These are phyloP conservation scores for Clavispora vitiphila DNA, from an alignment of 805 yeast species.

Conservation along the genomic window DNA sequence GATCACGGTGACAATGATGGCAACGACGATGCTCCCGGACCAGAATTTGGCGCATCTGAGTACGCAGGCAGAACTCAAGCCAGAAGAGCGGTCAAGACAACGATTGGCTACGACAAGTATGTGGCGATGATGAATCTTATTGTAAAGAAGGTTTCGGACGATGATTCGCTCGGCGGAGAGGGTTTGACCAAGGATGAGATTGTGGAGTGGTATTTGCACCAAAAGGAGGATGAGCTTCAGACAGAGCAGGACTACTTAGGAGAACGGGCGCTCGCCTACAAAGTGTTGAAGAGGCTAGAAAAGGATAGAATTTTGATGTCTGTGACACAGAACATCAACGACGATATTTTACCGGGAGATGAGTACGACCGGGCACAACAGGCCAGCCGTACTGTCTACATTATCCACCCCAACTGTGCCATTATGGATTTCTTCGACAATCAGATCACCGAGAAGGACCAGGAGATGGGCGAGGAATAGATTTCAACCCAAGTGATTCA, in stretches of 20 bases:
- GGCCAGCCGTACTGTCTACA: conserved; percentile 28
- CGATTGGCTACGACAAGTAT: conserved; percentile 80
- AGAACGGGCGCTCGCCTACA: conserved; percentile 67
- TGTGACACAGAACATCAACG: conserved; percentile 32
- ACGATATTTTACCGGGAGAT: conserved; percentile 17
- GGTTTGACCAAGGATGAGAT: conserved; percentile 68
- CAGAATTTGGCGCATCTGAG: conserved; percentile 1
- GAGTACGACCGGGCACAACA: conserved; percentile 7
- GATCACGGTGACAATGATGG: conserved; percentile 16
- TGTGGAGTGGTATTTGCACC: conserved; percentile 75
- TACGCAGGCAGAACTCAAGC: neutral
- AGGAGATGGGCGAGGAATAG: conserved; percentile 2
- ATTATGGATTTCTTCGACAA: conserved; percentile 58
- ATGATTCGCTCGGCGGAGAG: conserved; percentile 41
- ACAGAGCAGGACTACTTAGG: conserved; percentile 65
- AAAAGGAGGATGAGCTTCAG: conserved; percentile 64
- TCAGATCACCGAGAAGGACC: conserved; percentile 9
- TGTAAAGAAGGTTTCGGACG: conserved; percentile 58
- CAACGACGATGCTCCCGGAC: conserved; percentile 4
- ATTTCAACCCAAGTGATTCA: too few relatives aligned
- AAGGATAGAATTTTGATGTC: conserved; percentile 79
- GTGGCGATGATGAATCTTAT: conserved; percentile 76
- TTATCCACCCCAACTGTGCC: conserved; percentile 77
- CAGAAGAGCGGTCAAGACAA: conserved; percentile 26
- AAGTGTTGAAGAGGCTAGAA: conserved; percentile 77